Evolutionary conservation across 2,329 filamentous ascomycete species (phyloP), one percentile per base, ranked within the genome.

Genomic region (Cladophialophora exuberans): DNA sequence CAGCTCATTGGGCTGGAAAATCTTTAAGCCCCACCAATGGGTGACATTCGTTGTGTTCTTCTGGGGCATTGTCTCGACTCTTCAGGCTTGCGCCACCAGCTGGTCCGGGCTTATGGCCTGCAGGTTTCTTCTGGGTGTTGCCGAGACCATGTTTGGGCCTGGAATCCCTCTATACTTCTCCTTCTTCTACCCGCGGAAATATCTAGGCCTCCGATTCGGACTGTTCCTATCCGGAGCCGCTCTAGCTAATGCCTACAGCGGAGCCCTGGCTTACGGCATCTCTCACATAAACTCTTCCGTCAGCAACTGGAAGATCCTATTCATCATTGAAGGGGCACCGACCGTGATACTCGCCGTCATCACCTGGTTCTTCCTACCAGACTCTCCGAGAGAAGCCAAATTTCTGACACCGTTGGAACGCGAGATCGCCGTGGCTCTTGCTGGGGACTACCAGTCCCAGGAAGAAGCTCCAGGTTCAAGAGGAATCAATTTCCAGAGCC

Each of bases 221-320:
- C 66, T 85, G 18, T 85, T 84, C 59, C 62, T 79, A 10, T 73
- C 75, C 17, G 74, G 75, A 0, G 84, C 85, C 0, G 85, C 86
- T 1, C 79, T 96, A 3, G 90, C 90, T 1, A 94, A 89, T 36
- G 86, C 85, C 1, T 92, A 95, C 67, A 89, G 90, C 0, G 85
- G 85, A 2, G 84, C 83, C 3, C 73, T 87, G 4, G 84, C 84
- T 1, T 87, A 84, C 54, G 83, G 79, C 3, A 86, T 89, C 66
- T 84, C 83, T 6, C 23, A 20, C 28, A 31, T 30, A n/a, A 18
- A 48, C n/a, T 18, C 45, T 10, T 4, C n/a, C 6, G 25, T 48
- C 63, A 78, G 81, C 2, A 82, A 78, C 53, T 90, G 87, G 88
- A 79, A 83, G 57, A 67, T 86, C 9, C 66, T 88, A 58, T 84